Evolutionary conservation across 1,139 yeast species (phyloP), one percentile per base, ranked within the genome.

Genomic region (Taiozyma sp.): DNA sequence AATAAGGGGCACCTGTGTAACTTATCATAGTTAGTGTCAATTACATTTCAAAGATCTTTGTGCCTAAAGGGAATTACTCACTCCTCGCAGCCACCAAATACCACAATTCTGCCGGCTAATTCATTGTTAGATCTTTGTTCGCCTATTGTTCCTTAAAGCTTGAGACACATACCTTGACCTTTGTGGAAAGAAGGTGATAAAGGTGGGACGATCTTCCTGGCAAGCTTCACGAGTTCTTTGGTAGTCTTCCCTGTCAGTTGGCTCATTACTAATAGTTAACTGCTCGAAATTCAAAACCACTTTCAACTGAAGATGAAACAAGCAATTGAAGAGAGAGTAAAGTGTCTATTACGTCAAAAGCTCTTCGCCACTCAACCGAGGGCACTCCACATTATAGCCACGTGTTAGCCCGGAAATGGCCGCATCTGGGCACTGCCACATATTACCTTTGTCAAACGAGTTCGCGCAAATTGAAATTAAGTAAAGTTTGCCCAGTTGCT

Each of bases 1-100:
- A 93, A 70, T 76, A 93, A 2, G 99, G 99, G 0, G 99, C 99
- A 0, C 99, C 99, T 0, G 98, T 92, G 66, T 88, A 90, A 64
- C 74, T 71, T 16, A 36, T 4, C 34, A 22, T 34, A 32, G 48
- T 50, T 38, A 42, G 46, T 43, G n/a, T 16, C 6, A 5, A 24
- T 5, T 24, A 24, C 27, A 24, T 24, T 24, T 24, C 8, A 24
- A 24, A 24, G 8, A 24, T 6, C 27, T 24, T 24, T 24, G 27
- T 5, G 27, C 8, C 27, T 24, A 24, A 8, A 24, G 6, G 22
- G 8, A 32, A 2, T 13, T 16, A 60, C 73, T 55, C 66, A 75
- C 72, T 92, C 97, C 65, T 88, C 95, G 66, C 95, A 85, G 1
- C 99, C 99, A 14, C 99, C 99, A 53, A 93, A 79, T 0, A 93